A percentile compares a stretch with the other conserved stretches of the same genome.
phyloP scores from a whole-genome alignment of 179 eudicot genomes.

The Gypsophila paniculata region DNA sequence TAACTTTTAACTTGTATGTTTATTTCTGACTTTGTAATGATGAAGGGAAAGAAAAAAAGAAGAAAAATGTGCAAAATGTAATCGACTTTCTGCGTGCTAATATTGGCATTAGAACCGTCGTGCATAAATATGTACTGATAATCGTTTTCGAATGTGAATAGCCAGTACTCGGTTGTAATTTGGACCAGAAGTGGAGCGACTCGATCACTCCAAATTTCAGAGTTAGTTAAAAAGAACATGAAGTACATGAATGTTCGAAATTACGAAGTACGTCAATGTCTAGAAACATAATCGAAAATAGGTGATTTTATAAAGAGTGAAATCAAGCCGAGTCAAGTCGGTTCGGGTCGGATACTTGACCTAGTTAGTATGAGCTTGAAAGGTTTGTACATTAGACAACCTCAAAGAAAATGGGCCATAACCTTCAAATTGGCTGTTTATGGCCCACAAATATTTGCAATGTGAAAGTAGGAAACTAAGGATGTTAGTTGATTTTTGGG shows the following conservation, averaged over 20 bases:
- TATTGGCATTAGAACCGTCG: not conserved
- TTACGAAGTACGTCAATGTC: no score
- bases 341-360: no score
- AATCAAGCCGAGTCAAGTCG: no score
- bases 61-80: not conserved
- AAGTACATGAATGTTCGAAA: no score
- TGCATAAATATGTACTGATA: not conserved
- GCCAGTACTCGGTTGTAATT: no score
- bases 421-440: not conserved
- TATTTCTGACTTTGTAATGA: slow-evolving; percentile 17
- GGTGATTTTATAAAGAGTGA: no score
- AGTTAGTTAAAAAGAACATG: no score
- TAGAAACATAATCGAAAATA: no score
- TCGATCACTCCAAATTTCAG: no score
- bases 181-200: no score
- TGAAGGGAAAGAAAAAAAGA: not conserved
- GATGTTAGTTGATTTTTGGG: not conserved
- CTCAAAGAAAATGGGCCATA: not conserved
- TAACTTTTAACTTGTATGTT: slow-evolving; percentile 31
- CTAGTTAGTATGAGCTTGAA: no score
- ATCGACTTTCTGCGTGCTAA: not conserved
- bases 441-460: not conserved
- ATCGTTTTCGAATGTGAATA: no score
- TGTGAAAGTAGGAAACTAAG: not conserved
- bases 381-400: not conserved